These are phyloP conservation scores for Parachaetomium inaequale DNA, from an alignment of 495 filamentous ascomycete species.

Conservation along the genomic window DNA sequence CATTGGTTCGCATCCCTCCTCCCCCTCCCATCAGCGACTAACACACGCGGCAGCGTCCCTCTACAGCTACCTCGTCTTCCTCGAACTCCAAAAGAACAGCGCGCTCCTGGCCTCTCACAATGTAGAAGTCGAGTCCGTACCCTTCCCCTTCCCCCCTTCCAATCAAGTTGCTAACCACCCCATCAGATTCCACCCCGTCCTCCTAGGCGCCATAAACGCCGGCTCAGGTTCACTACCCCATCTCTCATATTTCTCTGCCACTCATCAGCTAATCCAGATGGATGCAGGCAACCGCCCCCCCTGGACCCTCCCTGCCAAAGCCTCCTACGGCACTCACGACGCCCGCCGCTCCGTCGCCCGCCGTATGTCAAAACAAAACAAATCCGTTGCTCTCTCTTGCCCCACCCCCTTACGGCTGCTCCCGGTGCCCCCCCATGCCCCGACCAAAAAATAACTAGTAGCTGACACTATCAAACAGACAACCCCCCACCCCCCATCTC, in stretches of 20 bases:
- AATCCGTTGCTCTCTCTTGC: too few relatives aligned
- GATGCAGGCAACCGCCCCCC: slow-evolving; percentile 64
- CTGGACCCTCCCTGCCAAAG: slow-evolving; percentile 66
- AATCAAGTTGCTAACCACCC: not conserved
- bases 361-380: too few relatives aligned
- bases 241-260: too few relatives aligned
- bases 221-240: slow-evolving; percentile 33
- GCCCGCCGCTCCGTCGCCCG: slow-evolving; percentile 55
- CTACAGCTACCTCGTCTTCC: slow-evolving; percentile 63
- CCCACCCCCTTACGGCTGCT: too few relatives aligned
- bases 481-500: slow-evolving; percentile 39
- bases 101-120: slow-evolving; percentile 51
- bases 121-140: slow-evolving; percentile 60
- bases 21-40: not conserved
- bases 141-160: not conserved
- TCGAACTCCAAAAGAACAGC: slow-evolving; percentile 55
- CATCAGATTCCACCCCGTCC: slow-evolving; percentile 60
- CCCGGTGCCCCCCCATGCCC: too few relatives aligned
- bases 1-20: slow-evolving; percentile 12
- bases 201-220: slow-evolving; percentile 70
- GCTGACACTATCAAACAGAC: too few relatives aligned
- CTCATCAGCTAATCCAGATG: not conserved
- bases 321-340: slow-evolving; percentile 53
- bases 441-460: too few relatives aligned
- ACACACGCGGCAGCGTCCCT: slow-evolving; percentile 52